Conservation (phyloP, 2,329 filamentous ascomycete genomes). For the Calonectria hawksworthii region DNA sequence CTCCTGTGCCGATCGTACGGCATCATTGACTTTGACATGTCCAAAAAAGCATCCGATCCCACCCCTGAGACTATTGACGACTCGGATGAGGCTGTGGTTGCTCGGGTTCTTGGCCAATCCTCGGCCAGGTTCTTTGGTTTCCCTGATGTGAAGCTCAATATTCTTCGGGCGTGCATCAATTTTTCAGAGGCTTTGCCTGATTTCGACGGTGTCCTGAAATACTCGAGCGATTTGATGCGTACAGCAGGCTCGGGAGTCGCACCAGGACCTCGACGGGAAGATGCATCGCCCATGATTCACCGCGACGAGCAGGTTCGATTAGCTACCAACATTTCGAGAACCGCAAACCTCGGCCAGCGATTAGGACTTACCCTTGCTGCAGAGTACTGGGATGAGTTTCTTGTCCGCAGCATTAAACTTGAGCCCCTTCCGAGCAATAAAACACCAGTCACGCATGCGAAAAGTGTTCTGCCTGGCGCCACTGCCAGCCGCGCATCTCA, state of each 20-base stretch:
- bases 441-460: constrained; percentile 76
- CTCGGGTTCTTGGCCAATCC: constrained; percentile 72
- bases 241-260: constrained; percentile 86
- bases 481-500: constrained; percentile 67
- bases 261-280: constrained; percentile 76
- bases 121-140: constrained; percentile 80
- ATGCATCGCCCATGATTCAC: constrained; percentile 78
- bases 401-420: constrained; percentile 83
- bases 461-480: constrained; percentile 66
- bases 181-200: constrained; percentile 95
- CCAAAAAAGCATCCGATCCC: constrained; percentile 43
- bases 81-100: constrained; percentile 66
- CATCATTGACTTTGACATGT: constrained; percentile 66
- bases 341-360: constrained; percentile 81
- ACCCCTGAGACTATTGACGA: constrained; percentile 53
- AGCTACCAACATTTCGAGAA: constrained; percentile 88
- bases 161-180: constrained; percentile 90
- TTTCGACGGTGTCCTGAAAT: constrained; percentile 89
- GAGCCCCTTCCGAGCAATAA: constrained; percentile 72
- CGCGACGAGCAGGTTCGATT: constrained; percentile 89
- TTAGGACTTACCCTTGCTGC: constrained; percentile 81
- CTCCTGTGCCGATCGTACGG: constrained; percentile 75
- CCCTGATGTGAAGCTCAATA: constrained; percentile 83
- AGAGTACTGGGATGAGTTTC: constrained; percentile 97
- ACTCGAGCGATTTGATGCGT: constrained; percentile 86